Base-by-base conservation (phyloP, 306 rosid species). In the Cucumis cinereus region DNA sequence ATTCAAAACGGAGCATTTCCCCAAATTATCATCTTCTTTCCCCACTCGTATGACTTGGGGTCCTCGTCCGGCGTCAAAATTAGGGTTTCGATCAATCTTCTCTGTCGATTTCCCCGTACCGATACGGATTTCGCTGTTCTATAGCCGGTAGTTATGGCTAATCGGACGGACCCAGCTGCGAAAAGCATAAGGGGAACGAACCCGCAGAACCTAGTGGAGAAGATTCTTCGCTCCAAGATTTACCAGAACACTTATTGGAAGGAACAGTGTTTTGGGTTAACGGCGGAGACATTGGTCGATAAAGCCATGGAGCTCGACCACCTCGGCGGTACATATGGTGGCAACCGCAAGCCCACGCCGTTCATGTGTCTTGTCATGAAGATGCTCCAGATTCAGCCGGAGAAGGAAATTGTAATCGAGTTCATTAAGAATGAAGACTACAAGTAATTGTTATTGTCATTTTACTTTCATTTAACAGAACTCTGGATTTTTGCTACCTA, bases 301-400 rank as follows among this genome's bases (percentile, higher is more conserved):
- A 92, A 95, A 78, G 98, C 99, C 67, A 95, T 95, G 97, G 99
- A 95, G 82, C 87, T 95, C 61, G 99, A 95, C 80, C 96, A 92
- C 84, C 86, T 95, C 52, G 99, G 98, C 28, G 97, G 99, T 0
- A 95, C 99, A 77, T 83, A 40, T 68, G 99, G 99, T 2, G 99
- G 98, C 13, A 95, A 81, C 82, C 99, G 98, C 2, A 92, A 90
- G 57, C 98, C 98, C 73, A 86, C 99, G 14, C 98, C 98, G 0
- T 92, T 95, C 87, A 92, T 95, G 91, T 92, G 98, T 84, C 99
- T 92, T 23, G 90, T 92, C 55, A 89, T 87, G 97, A 92, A 95
- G 89, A 95, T 92, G 99, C 93, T 95, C 74, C 99, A 92, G 89
- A 95, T 95, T 81, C 98, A 95, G 73, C 99, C 99, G 3, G 96